Base-by-base conservation (phyloP, 2,329 filamentous ascomycete species). In the Leptographium wingfieldii region DNA sequence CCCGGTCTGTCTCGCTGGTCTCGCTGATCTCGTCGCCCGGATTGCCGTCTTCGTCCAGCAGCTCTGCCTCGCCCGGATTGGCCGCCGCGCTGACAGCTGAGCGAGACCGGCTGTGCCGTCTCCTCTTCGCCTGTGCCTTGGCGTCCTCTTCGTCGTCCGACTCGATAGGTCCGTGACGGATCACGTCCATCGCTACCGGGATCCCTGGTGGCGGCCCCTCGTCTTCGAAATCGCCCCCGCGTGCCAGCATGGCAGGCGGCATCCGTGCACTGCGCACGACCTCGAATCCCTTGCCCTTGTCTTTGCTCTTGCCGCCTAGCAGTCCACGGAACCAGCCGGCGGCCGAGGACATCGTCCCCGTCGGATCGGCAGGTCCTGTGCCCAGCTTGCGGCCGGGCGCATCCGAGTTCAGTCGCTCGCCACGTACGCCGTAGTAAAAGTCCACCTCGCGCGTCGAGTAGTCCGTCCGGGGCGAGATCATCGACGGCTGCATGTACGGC, bases 231-330 rank as follows among this genome's bases (percentile, higher is more conserved):
- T 81, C 78, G 11, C 79, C 74, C 33, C 73, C 79, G 68, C 71
- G 77, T 65, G 75, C 74, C 63, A 79, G 80, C 77, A 90, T 87
- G 61, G 86, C 85, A 7, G 88, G 86, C 2, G 91, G 91, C 76
- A 94, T 91, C 59, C 92, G 83, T 9, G 90, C 83, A 69, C 92
- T 96, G 67, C 94, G 79, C 19, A 99, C 92, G 5, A 99, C 94
- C 71, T 97, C 94, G 66, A 99, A 99, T 0, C 94, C 94, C 72
- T 97, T 97, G 65, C 87, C 86, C 72, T 95, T 95, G 65, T 96
- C 92, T 69, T 96, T 96, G 7, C 85, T 90, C 74, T 95, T 95
- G 19, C 87, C 88, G 14, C 85, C 86, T 61, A 96, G 82, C 6
- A 96, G 69, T 58, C 80, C 82, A 66, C 89, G 86, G 71, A 97